phyloP scores from a whole-genome alignment of 1,284 basidiomycete genomes.

The Marasmius sp. region DNA sequence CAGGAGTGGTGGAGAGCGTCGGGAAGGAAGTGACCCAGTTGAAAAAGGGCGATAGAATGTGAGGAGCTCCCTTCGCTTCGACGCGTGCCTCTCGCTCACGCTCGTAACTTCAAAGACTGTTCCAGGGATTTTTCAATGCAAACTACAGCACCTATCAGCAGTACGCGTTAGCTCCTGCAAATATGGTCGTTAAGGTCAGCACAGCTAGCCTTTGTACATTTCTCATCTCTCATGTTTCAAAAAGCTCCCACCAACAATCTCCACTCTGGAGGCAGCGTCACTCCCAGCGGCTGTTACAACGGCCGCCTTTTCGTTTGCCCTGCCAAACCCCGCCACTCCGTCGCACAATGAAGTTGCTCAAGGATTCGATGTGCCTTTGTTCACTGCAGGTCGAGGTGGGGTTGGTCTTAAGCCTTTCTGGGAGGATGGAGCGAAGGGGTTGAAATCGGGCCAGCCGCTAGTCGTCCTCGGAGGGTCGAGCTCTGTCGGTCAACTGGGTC shows the following conservation, averaged over 20 bases:
- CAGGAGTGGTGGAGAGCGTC: slow-evolving; percentile 19
- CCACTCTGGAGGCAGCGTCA: no score
- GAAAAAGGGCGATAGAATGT: slow-evolving; percentile 60
- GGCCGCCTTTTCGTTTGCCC: no score
- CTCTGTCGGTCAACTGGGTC: slow-evolving; percentile 29
- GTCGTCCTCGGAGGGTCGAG: slow-evolving; percentile 27
- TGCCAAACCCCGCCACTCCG: no score
- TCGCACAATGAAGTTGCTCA: no score
- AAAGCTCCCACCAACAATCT: no score
- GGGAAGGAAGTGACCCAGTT: slow-evolving; percentile 50
- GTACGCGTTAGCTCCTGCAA: slow-evolving; percentile 40
- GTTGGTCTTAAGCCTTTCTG: slow-evolving; percentile 5
- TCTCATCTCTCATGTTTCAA: neutral
- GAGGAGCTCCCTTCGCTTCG: slow-evolving; percentile 20
- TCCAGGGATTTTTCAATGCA: slow-evolving; percentile 36
- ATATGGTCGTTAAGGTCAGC: slow-evolving; percentile 41
- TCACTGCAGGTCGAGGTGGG: no score
- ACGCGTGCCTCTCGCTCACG: neutral
- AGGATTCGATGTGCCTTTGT: no score
- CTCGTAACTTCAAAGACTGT: slow-evolving; percentile 34
- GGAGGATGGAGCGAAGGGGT: slow-evolving; percentile 27
- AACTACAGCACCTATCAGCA: slow-evolving; percentile 48
- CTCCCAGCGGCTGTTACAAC: no score
- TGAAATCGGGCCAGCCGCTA: slow-evolving; percentile 21
- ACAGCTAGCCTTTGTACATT: neutral